Evolutionary conservation across 805 yeast species (phyloP).

Genomic region (Monosporozyma yasuniensis): DNA sequence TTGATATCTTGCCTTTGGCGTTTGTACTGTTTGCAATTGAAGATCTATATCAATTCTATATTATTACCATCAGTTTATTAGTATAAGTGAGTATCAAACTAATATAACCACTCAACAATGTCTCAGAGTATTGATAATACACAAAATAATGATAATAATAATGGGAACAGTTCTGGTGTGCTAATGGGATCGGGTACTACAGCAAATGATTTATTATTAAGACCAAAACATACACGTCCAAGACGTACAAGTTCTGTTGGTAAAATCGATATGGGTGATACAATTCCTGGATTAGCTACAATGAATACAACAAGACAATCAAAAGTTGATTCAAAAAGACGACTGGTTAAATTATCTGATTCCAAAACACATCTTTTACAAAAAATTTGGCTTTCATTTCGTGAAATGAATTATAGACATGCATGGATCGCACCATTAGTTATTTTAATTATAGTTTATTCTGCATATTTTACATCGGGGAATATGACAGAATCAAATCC

Average conservation of each 20-base stretch:
- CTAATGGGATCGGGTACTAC: not conserved
- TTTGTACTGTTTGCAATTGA: too few relatives aligned
- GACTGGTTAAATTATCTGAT: conserved; percentile 7
- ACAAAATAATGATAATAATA: not conserved
- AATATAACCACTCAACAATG: not conserved
- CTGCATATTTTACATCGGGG: conserved; percentile 46
- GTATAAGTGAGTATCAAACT: too few relatives aligned
- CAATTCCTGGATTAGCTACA: conserved; percentile 47
- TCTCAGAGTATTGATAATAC: too few relatives aligned
- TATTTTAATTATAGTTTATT: conserved; percentile 35
- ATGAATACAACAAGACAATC: conserved; percentile 42
- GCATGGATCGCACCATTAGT: conserved; percentile 69
- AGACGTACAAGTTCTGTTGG: conserved; percentile 74
- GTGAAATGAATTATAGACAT: conserved; percentile 46
- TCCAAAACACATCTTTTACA: conserved; percentile 40
- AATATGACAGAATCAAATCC: conserved; percentile 52
- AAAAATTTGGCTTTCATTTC: conserved; percentile 45
- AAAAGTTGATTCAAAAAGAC: conserved; percentile 28
- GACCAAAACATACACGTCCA: conserved; percentile 52
- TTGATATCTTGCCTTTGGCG: too few relatives aligned
- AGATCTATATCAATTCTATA: too few relatives aligned
- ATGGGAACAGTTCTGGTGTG: not conserved
- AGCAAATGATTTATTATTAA: not conserved
- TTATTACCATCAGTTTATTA: too few relatives aligned
- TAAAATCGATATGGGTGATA: conserved; percentile 63